phyloP scores from a whole-genome alignment of 1,284 basidiomycete genomes.

The Psilocybe mexicana region DNA sequence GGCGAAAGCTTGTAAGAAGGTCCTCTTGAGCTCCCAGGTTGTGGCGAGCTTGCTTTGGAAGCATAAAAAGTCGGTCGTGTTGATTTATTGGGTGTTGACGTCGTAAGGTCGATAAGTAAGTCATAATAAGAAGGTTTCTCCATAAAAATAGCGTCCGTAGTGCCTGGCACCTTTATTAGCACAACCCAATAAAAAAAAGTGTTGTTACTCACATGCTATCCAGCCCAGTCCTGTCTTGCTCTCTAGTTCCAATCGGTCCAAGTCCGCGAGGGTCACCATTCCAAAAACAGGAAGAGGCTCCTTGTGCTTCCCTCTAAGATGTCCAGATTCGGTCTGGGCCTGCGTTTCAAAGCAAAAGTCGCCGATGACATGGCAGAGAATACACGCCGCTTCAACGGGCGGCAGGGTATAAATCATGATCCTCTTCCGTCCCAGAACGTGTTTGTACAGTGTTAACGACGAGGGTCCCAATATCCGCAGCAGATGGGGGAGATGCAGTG shows the following conservation, averaged over 20 bases:
- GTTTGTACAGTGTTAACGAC: conserved; percentile 73
- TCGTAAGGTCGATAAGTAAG: conserved; percentile 73
- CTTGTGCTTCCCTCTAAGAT: conserved; percentile 33
- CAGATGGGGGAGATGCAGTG: conserved; percentile 65
- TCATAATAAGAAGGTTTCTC: conserved; percentile 78
- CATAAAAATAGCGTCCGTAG: conserved; percentile 78
- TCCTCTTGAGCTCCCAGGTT: conserved; percentile 34
- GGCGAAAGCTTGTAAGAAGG: conserved; percentile 56
- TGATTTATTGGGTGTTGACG: conserved; percentile 57
- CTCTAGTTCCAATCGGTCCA: conserved; percentile 59
- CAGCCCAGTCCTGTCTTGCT: conserved; percentile 63
- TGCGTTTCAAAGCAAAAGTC: conserved; percentile 70
- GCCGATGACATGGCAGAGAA: conserved; percentile 72
- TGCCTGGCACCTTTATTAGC: conserved; percentile 40
- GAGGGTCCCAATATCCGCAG: conserved; percentile 76
- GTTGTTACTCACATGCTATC: conserved; percentile 63
- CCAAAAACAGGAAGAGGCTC: conserved; percentile 69
- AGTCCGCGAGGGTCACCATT: conserved; percentile 73
- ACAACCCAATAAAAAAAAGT: not conserved
- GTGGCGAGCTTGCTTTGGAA: conserved; percentile 44
- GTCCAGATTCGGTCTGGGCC: conserved; percentile 28
- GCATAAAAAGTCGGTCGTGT: conserved; percentile 65
- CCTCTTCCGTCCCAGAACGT: conserved; percentile 67
- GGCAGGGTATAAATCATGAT: conserved; percentile 77
- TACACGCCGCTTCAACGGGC: conserved; percentile 75